Evolutionary conservation across 108 stramenopile species (phyloP).

Genomic region (Epipyxis sp.): DNA sequence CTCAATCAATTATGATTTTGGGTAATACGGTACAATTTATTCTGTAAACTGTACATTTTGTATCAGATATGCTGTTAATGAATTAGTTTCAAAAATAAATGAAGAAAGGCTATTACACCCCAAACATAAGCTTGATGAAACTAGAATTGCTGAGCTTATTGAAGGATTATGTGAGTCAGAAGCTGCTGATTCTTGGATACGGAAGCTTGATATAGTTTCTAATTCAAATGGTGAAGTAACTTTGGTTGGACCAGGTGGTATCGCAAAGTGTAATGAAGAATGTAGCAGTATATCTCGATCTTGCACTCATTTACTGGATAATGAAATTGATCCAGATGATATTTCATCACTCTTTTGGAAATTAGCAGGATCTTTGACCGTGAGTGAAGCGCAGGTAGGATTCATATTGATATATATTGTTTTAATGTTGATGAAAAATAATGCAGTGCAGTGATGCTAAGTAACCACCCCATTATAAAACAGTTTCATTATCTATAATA

Average conservation of each 20-base stretch:
- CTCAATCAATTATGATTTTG: too few relatives aligned
- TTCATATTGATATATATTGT: too few relatives aligned
- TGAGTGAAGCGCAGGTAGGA: too few relatives aligned
- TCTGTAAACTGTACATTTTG: too few relatives aligned
- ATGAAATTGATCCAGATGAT: not conserved
- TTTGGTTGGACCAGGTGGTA: not conserved
- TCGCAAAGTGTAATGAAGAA: not conserved
- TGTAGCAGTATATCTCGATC: not conserved
- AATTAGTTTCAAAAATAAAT: not conserved
- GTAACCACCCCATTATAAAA: too few relatives aligned
- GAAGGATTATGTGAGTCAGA: not conserved
- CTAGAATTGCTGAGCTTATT: not conserved
- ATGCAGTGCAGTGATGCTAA: too few relatives aligned
- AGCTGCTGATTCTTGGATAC: not conserved
- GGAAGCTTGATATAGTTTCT: not conserved
- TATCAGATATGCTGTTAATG: not conserved
- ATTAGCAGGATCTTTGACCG: too few relatives aligned
- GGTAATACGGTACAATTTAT: too few relatives aligned
- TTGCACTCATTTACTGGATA: not conserved
- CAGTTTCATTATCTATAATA: too few relatives aligned
- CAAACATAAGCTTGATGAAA: too few relatives aligned
- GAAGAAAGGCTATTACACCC: too few relatives aligned
- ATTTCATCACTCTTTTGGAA: not conserved
- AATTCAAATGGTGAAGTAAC: not conserved
- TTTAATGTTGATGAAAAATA: too few relatives aligned